Conservation (phyloP, 495 filamentous ascomycete species). For the Aspergillus diversus region DNA sequence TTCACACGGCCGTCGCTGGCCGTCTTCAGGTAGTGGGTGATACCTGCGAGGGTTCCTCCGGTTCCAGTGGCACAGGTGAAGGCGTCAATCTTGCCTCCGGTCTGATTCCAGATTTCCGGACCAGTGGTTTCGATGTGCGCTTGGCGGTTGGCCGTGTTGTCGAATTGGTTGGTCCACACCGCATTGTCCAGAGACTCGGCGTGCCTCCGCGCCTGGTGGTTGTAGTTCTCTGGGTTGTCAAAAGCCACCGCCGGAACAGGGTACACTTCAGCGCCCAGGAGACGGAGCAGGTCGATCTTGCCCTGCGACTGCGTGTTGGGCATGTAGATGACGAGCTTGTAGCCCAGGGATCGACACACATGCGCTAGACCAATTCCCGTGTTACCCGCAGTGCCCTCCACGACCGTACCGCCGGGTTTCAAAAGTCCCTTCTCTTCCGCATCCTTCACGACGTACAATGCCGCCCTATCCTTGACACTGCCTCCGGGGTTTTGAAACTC, state of each 20-base stretch:
- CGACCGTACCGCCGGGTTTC: slow-evolving; percentile 84
- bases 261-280: slow-evolving; percentile 95
- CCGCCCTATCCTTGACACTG: slow-evolving; percentile 94
- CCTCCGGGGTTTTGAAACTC: slow-evolving; percentile 99
- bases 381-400: slow-evolving; percentile 97
- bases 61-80: slow-evolving; percentile 97
- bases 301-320: slow-evolving; percentile 97
- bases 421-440: slow-evolving; percentile 87
- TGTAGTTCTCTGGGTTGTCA: slow-evolving; percentile 95
- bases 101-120: slow-evolving; percentile 97
- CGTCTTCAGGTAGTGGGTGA: slow-evolving; percentile 87
- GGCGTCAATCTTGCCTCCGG: slow-evolving; percentile 80
- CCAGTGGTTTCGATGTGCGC: slow-evolving; percentile 97
- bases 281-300: slow-evolving; percentile 89
- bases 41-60: slow-evolving; percentile 86
- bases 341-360: slow-evolving; percentile 91
- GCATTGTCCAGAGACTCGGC: slow-evolving; percentile 85
- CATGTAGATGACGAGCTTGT: slow-evolving; percentile 98
- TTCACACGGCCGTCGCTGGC: slow-evolving; percentile 80
- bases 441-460: slow-evolving; percentile 90
- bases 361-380: slow-evolving; percentile 97
- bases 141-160: slow-evolving; percentile 90
- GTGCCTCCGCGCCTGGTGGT: slow-evolving; percentile 90
- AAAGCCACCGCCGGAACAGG: slow-evolving; percentile 98
- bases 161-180: slow-evolving; percentile 99